Conservation (phyloP, 768 basidiomycete species). For the Gloeophyllum trabeum region DNA sequence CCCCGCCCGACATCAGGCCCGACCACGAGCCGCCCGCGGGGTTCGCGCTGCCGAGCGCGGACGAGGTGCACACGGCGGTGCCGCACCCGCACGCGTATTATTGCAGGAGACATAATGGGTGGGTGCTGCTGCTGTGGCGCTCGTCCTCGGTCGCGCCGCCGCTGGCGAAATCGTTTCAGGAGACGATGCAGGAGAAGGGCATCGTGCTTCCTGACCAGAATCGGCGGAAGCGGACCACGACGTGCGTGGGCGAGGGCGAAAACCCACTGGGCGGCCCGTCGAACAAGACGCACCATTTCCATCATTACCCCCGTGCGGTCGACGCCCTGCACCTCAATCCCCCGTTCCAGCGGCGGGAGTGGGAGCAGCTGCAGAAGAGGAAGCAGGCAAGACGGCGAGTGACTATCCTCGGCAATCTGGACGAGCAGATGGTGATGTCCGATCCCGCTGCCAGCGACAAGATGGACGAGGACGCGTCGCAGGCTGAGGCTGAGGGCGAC, state of each 20-base stretch:
- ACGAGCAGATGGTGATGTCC: conserved; percentile 7
- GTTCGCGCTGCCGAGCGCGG: conserved; percentile 34
- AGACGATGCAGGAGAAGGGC: conserved; percentile 15
- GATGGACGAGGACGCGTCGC: conserved; percentile 14
- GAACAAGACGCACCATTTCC: conserved; percentile 76
- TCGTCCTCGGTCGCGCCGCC: conserved; percentile 51
- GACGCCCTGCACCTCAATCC: conserved; percentile 59
- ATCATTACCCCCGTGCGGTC: conserved; percentile 59
- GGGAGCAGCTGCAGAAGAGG: conserved; percentile 38
- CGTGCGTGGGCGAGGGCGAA: conserved; percentile 44
- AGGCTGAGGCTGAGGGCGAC: conserved; percentile 37
- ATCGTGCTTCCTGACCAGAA: conserved; percentile 42
- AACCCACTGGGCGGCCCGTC: conserved; percentile 28
- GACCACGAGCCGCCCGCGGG: conserved; percentile 11
- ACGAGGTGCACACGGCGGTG: conserved; percentile 55
- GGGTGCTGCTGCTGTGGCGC: conserved; percentile 68
- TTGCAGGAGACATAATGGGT: conserved; percentile 73
- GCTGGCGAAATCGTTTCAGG: conserved; percentile 41
- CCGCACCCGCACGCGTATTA: conserved; percentile 81
- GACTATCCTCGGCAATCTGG: conserved; percentile 15
- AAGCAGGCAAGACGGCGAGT: conserved; percentile 48
- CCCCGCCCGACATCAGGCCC: conserved; percentile 20
- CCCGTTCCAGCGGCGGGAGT: conserved; percentile 42
- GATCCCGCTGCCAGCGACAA: conserved; percentile 20
- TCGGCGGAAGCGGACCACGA: conserved; percentile 33